Base-by-base conservation (phyloP, 164 flowering plant genomes). In the Aristolochia fimbriata region DNA sequence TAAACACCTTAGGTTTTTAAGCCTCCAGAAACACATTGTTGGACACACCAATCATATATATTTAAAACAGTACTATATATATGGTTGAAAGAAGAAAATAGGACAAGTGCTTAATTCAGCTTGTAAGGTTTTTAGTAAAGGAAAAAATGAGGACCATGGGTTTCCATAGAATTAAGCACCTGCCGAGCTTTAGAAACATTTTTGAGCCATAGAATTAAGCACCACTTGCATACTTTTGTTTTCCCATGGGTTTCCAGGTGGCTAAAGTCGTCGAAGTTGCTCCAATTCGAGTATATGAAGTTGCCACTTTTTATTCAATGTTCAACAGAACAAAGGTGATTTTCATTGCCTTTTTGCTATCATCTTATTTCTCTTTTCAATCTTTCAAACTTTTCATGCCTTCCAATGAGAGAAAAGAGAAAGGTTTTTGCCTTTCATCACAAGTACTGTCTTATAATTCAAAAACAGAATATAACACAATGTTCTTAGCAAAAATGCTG, bases 231-330 rank as follows among this genome's bases (percentile, higher is more conserved):
- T 33, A 20, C 20, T 31, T 48, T 20, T 51, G 41, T 41, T 45
- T 12, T 62, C 10, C 6, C 22, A 17, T 49, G 52, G 52, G 52
- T 49, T 49, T 65, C 45, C 83, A 94, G 99, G 89, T 94, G 25
- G 99, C 99, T 37, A 88, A 85, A 74, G 59, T 91, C 62, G 71
- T 94, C 51, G 95, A 82, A 70, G 99, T 94, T 78, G 89, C 97
- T 77, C 99, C 99, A 15, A 87, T 94, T 65, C 96, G 99, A 73
- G 95, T 94, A 8, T 94, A 85, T 68, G 99, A 94, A 69, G 99
- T 94, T 60, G 97, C 95, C 48, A 94, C 99, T 55, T 91, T 94
- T 72, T 94, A 94, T 70, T 91, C 97, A 31, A 94, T 94, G 99
- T 94, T 94, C 83, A 94, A 94, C 77, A 75, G 97, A 23, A 47